Percentiles rank a stretch among this genome's conserved stretches.
Conservation (phyloP, 495 filamentous ascomycete species). For the Podospora appendiculata region DNA sequence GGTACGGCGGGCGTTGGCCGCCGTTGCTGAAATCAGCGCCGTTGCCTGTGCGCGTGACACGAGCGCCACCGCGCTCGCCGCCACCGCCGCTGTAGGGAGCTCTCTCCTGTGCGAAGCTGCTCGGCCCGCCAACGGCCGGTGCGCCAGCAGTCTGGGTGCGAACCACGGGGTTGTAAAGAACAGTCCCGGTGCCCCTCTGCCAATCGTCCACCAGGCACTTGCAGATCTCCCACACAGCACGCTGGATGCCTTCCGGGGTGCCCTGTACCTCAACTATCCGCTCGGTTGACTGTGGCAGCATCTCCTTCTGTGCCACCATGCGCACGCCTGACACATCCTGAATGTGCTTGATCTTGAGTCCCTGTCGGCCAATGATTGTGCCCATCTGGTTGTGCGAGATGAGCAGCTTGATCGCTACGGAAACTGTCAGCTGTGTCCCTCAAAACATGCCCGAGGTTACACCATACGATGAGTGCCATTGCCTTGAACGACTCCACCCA, state of each 20-base stretch:
- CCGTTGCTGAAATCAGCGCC: constrained; percentile 95
- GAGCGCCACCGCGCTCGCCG: constrained; percentile 66
- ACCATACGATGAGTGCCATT: constrained; percentile 89
- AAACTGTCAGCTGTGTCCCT: constrained; percentile 13
- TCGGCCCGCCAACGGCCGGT: constrained; percentile 29
- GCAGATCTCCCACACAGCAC: constrained; percentile 96
- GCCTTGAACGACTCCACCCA: constrained; percentile 77
- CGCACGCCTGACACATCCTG: constrained; percentile 94
- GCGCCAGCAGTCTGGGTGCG: constrained; percentile 60
- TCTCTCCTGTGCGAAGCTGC: constrained; percentile 26
- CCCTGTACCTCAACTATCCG: constrained; percentile 95
- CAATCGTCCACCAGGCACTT: constrained; percentile 97
- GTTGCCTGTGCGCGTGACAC: constrained; percentile 92
- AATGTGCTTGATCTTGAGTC: constrained; percentile 98
- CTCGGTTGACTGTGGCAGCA: constrained; percentile 99
- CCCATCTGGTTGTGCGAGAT: constrained; percentile 99
- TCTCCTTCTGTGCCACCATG: constrained; percentile 99
- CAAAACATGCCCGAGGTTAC: neutral
- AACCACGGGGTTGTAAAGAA: constrained; percentile 93
- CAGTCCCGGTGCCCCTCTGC: constrained; percentile 92
- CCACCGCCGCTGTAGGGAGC: constrained; percentile 54
- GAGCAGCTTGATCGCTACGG: constrained; percentile 81
- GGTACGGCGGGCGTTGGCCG: constrained; percentile 49
- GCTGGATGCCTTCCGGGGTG: constrained; percentile 86
- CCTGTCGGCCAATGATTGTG: constrained; percentile 93